A percentile compares a stretch with the other conserved stretches of the same genome.
Evolutionary conservation across 2,329 filamentous ascomycete genomes (phyloP).

Genomic region (Aureobasidium subglaciale): DNA sequence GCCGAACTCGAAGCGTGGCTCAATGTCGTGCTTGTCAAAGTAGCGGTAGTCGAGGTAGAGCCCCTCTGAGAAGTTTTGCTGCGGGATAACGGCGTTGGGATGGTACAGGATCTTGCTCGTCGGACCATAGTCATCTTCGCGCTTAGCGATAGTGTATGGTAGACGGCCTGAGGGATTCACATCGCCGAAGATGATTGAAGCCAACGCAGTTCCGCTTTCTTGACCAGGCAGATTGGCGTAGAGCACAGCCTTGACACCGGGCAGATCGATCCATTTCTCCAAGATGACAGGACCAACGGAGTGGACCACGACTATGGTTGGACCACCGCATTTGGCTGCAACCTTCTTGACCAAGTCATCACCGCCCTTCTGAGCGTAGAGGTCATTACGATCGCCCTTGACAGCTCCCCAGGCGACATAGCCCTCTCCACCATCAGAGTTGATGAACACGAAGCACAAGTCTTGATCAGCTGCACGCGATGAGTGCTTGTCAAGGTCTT

Average conservation of each 20-base stretch:
- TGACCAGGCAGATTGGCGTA: constrained; percentile 82
- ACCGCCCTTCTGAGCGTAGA: constrained; percentile 69
- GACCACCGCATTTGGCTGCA: constrained; percentile 56
- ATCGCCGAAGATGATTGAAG: constrained; percentile 71
- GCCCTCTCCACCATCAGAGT: constrained; percentile 78
- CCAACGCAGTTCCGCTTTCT: constrained; percentile 75
- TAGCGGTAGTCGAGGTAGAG: constrained; percentile 85
- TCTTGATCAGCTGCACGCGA: constrained; percentile 47
- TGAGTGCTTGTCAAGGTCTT: constrained; percentile 16
- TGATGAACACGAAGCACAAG: constrained; percentile 79
- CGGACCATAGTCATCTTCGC: constrained; percentile 67
- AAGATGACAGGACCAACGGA: constrained; percentile 76
- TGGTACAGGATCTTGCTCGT: constrained; percentile 62
- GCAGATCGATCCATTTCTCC: constrained; percentile 69
- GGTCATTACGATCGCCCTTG: constrained; percentile 70
- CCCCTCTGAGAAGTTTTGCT: constrained; percentile 77
- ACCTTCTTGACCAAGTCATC: constrained; percentile 67
- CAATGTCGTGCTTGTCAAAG: constrained; percentile 69
- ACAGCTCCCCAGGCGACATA: constrained; percentile 56
- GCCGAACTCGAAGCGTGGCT: constrained; percentile 78
- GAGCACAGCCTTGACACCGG: constrained; percentile 63
- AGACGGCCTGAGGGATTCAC: constrained; percentile 74
- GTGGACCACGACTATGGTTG: constrained; percentile 79
- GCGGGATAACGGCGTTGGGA: constrained; percentile 62
- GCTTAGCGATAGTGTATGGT: constrained; percentile 78